A percentile compares a stretch with the other conserved stretches of the same genome.
Conservation (phyloP, 192 early-diverging fungal genomes). For the Linnemannia elongata region DNA sequence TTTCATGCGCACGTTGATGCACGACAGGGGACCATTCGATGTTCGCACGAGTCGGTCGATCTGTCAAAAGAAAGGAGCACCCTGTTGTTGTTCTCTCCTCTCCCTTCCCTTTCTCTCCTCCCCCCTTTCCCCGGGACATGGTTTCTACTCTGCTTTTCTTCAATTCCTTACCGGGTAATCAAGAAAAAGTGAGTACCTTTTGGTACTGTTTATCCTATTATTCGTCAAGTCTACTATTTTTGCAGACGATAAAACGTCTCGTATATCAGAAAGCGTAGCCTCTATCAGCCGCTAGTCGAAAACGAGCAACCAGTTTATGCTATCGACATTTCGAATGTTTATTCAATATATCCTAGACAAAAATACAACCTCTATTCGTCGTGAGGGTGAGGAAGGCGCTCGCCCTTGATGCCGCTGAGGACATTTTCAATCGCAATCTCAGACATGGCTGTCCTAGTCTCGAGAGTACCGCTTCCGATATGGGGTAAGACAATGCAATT, state of each 20-base stretch:
- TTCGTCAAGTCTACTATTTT: too few species aligned
- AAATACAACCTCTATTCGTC: not conserved
- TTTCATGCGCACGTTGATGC: not conserved
- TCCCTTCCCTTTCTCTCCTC: too few species aligned
- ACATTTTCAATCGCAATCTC: slow-evolving; percentile 82
- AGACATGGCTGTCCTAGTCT: slow-evolving; percentile 87
- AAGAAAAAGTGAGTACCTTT: too few species aligned
- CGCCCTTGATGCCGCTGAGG: slow-evolving; percentile 69
- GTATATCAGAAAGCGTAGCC: too few species aligned
- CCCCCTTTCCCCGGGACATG: too few species aligned
- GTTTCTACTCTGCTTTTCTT: too few species aligned
- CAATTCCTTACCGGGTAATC: too few species aligned
- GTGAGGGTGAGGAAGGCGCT: slow-evolving; percentile 58
- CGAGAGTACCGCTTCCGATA: slow-evolving; percentile 84
- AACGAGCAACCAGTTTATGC: too few species aligned
- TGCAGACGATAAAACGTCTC: too few species aligned
- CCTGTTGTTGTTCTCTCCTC: not conserved
- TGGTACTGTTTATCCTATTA: too few species aligned
- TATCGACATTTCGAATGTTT: not conserved
- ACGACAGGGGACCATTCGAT: not conserved
- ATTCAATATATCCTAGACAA: not conserved
- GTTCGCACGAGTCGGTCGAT: not conserved
- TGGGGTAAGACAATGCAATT: slow-evolving; percentile 88
- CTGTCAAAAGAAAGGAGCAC: not conserved
- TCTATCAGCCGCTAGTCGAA: too few species aligned